Percentiles rank a stretch among this genome's conserved stretches.
Conservation (phyloP, 169 alveolate species). For the Toxoplasma gondii region DNA sequence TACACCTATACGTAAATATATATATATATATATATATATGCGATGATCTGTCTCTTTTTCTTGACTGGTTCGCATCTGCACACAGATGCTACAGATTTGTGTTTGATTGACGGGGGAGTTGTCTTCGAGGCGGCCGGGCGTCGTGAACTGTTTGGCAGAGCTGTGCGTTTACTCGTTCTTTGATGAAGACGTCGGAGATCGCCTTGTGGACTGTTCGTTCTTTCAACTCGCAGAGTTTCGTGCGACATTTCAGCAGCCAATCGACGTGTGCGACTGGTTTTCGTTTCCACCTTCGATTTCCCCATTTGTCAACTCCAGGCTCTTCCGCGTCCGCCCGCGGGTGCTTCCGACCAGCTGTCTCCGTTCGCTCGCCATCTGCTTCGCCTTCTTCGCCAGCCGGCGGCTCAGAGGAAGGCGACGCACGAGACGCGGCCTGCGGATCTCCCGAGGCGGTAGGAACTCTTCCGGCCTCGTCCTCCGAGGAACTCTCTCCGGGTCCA, state of each 20-base stretch:
- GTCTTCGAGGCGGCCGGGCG: too few relatives aligned
- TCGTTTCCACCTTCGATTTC: constrained; percentile 42
- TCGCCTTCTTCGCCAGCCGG: neutral
- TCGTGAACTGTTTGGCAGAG: neutral
- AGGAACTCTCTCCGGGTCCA: neutral
- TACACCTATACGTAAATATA: neutral
- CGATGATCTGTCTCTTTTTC: too few relatives aligned
- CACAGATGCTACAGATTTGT: too few relatives aligned
- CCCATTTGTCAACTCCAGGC: neutral
- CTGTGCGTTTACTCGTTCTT: constrained; percentile 28
- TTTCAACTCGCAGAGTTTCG: constrained; percentile 58
- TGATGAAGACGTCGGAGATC: constrained; percentile 58
- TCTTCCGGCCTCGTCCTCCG: constrained; percentile 29
- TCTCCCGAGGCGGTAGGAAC: constrained; percentile 25
- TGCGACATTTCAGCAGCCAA: constrained; percentile 65
- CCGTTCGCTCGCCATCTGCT: constrained; percentile 22
- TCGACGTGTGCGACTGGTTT: constrained; percentile 55
- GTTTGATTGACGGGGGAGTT: too few relatives aligned
- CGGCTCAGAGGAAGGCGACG: neutral
- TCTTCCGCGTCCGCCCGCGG: neutral
- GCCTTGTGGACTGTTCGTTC: constrained; percentile 60
- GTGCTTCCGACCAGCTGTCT: constrained; percentile 24
- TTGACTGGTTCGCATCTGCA: too few relatives aligned
- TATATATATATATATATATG: neutral
- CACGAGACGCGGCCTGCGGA: constrained; percentile 40